phyloP scores from a whole-genome alignment of 805 yeast genomes.

The Teunomyces aglyptinius region DNA sequence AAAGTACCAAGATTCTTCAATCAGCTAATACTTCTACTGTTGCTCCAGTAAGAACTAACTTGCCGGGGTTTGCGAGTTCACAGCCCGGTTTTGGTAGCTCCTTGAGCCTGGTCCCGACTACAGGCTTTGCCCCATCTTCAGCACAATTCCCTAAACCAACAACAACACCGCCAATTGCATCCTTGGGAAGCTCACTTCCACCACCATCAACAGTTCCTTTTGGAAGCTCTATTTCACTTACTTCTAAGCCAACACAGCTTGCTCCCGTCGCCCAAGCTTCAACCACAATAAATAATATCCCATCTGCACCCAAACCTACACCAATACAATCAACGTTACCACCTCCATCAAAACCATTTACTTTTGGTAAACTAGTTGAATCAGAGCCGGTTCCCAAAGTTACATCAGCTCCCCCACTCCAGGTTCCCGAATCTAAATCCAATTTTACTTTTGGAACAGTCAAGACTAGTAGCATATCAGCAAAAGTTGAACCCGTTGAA shows the following conservation, averaged over 20 bases:
- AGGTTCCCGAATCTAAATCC: not conserved
- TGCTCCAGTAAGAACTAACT: no score
- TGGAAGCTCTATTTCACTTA: not conserved
- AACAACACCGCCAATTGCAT: not conserved
- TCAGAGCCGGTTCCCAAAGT: not conserved
- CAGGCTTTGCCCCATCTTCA: not conserved
- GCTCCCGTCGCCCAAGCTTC: not conserved
- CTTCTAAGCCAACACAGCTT: not conserved
- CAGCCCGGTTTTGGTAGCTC: not conserved
- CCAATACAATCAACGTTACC: not conserved
- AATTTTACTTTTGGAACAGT: not conserved
- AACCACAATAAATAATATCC: not conserved
- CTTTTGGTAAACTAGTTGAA: not conserved
- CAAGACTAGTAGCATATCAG: no score
- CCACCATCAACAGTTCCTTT: not conserved
- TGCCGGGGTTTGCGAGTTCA: not conserved
- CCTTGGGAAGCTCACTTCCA: not conserved
- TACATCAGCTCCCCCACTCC: not conserved
- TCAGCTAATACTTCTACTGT: not conserved
- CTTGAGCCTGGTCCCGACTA: not conserved
- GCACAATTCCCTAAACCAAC: conserved; percentile 1
- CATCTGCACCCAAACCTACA: not conserved
- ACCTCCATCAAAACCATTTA: not conserved
- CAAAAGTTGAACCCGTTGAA: not conserved
- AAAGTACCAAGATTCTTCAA: conserved; percentile 5